phyloP scores from a whole-genome alignment of 164 flowering plant species.

The Kingdonia uniflora region DNA sequence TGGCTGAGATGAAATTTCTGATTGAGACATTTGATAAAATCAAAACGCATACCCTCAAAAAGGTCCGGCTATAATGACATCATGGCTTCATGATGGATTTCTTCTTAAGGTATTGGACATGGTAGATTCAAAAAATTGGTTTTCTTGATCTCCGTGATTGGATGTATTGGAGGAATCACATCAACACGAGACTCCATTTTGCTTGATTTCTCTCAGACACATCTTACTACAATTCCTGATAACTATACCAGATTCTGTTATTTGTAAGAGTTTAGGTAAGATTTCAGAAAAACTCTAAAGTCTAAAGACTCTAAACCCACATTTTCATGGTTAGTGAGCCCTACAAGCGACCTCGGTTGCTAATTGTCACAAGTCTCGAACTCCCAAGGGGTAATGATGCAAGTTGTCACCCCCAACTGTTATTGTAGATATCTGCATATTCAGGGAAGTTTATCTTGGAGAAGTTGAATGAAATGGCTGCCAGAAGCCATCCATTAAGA shows the following conservation, averaged over 20 bases:
- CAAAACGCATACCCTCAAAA: conserved; percentile 94
- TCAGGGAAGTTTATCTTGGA: too few relatives aligned
- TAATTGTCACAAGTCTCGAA: too few relatives aligned
- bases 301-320: too few relatives aligned
- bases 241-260: too few relatives aligned
- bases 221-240: too few relatives aligned
- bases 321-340: too few relatives aligned
- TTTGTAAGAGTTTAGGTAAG: too few relatives aligned
- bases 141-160: conserved; percentile 24
- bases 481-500: conserved; percentile 13
- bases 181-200: neutral
- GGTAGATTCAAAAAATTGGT: conserved; percentile 72
- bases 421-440: neutral
- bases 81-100: conserved; percentile 78
- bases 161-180: neutral
- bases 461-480: conserved; percentile 26
- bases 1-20: conserved; percentile 83
- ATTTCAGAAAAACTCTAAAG: too few relatives aligned
- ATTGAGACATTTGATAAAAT: conserved; percentile 75
- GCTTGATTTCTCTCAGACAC: too few relatives aligned
- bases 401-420: neutral
- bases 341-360: too few relatives aligned
- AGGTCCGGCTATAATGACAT: conserved; percentile 91
- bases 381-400: too few relatives aligned
- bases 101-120: conserved; percentile 82